Evolutionary conservation across 805 yeast genomes (phyloP).

Genomic region (Metschnikowia noctiluminum): DNA sequence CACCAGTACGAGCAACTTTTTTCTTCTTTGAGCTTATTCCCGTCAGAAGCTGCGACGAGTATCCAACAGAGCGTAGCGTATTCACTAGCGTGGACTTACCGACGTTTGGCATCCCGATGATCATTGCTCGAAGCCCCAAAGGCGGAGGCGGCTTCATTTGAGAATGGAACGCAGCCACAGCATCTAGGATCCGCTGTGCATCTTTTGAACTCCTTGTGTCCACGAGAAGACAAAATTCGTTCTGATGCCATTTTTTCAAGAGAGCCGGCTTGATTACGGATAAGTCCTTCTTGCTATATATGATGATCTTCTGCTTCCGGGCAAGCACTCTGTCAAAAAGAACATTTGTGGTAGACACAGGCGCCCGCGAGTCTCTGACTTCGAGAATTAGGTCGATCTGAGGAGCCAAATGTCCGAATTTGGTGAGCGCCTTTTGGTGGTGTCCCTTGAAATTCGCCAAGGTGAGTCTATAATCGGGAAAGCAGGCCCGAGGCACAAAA

Average conservation of each 20-base stretch:
- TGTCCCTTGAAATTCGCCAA: constrained; percentile 87
- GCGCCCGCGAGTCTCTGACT: constrained; percentile 86
- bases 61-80: constrained; percentile 51
- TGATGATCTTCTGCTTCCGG: constrained; percentile 52
- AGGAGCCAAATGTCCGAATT: constrained; percentile 65
- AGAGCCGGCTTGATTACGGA: constrained; percentile 41
- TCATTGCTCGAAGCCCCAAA: constrained; percentile 69
- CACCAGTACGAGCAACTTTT: constrained; percentile 83
- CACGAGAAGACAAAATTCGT: constrained; percentile 43
- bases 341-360: constrained; percentile 75
- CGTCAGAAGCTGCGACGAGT: constrained; percentile 19
- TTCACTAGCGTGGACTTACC: constrained; percentile 91
- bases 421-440: constrained; percentile 73
- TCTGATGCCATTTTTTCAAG: constrained; percentile 33
- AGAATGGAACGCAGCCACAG: constrained; percentile 44
- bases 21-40: constrained; percentile 35
- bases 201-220: constrained; percentile 55
- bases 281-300: constrained; percentile 76
- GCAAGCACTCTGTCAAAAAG: constrained; percentile 67
- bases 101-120: constrained; percentile 97
- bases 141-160: constrained; percentile 71
- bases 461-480: constrained; percentile 69
- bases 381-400: constrained; percentile 82
- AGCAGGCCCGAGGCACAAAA: constrained; percentile 67
- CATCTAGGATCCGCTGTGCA: constrained; percentile 47